Base-by-base conservation (phyloP, 2,329 filamentous ascomycete genomes). In the Penicillium brasilianum region DNA sequence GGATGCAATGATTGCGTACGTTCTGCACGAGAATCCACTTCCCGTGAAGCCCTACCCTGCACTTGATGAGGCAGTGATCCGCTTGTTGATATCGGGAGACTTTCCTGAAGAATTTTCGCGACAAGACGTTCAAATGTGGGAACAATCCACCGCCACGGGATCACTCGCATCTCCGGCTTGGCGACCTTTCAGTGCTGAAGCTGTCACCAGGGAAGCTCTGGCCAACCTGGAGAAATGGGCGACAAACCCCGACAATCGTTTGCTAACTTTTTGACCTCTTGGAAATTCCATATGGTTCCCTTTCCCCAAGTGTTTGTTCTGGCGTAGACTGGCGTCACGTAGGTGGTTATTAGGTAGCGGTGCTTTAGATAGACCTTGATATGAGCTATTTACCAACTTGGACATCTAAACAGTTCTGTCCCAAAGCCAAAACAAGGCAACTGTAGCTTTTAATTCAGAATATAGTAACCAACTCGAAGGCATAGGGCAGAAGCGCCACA, bases 41-140 rank as follows among this genome's bases (percentile, higher is more conserved):
- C 6, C 34, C 32, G 50, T 36, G 13, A 53, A 53, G 34, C 51
- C 36, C n/a, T 54, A 54, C 37, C 51, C 51, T 54, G 22, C 37
- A 16, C 51, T 43, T 39, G 22, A 54, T 54, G 22, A n/a, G 36
- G 51, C 51, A 16, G 51, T 54, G 22, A n/a, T 54, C 36, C 36
- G 30, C n/a, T 54, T 54, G 36, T 30, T 54, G 36, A 43, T 41
- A 28, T 25, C 22, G 7, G 51, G 51, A 1, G 37, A 54, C 13
- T 54, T 54, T 39, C 37, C 51, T 43, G 3, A 49, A 32, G 25
- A 9, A 28, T 49, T 49, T 32, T 28, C 10, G 4, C 46, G 46
- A 9, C 46, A 49, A 7, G 28, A 22, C 9, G 14, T 49, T 28
- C 25, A n/a, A 32, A 49, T 3, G 14, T 49, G 14, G 46, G 46